These are phyloP conservation scores for Cichorium intybus DNA, from an alignment of 140 eudicot species.

Conservation along the genomic window DNA sequence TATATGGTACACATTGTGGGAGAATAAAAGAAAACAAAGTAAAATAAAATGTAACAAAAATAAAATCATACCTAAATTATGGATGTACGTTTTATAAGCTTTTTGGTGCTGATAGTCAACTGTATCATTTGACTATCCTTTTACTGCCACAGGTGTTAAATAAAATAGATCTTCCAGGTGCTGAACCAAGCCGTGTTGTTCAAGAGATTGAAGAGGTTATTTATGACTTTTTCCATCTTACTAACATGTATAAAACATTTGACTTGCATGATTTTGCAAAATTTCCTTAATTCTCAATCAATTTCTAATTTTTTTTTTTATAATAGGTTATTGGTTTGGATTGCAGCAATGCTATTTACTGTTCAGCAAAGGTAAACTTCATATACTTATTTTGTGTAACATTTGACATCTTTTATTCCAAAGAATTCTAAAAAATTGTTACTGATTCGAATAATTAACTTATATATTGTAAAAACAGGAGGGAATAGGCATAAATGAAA, in stretches of 20 bases:
- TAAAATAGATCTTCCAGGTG: slow-evolving; percentile 99
- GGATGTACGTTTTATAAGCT: slow-evolving; percentile 1
- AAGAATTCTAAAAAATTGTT: too few relatives aligned
- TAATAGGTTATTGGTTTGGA: slow-evolving; percentile 82
- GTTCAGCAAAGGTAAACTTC: slow-evolving; percentile 88
- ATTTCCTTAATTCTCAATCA: slow-evolving; percentile 22
- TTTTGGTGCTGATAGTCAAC: not conserved
- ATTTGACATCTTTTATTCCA: not conserved
- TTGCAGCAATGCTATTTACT: slow-evolving; percentile 91
- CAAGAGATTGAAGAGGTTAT: slow-evolving; percentile 98
- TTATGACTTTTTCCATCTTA: slow-evolving; percentile 14
- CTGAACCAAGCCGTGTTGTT: slow-evolving; percentile 86
- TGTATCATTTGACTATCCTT: slow-evolving; percentile 9
- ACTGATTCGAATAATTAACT: too few relatives aligned
- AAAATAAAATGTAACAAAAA: not conserved
- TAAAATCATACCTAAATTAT: not conserved
- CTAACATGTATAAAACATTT: not conserved
- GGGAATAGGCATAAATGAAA: slow-evolving; percentile 88
- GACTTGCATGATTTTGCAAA: slow-evolving; percentile 2
- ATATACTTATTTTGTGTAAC: too few relatives aligned
- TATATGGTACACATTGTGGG: not conserved
- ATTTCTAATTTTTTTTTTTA: slow-evolving; percentile 2
- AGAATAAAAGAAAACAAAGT: not conserved
- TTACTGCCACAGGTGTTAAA: slow-evolving; percentile 70
- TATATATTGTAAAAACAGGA: too few relatives aligned